Conservation (phyloP, 2,329 filamentous ascomycete genomes). For the Sporothrix luriei region DNA sequence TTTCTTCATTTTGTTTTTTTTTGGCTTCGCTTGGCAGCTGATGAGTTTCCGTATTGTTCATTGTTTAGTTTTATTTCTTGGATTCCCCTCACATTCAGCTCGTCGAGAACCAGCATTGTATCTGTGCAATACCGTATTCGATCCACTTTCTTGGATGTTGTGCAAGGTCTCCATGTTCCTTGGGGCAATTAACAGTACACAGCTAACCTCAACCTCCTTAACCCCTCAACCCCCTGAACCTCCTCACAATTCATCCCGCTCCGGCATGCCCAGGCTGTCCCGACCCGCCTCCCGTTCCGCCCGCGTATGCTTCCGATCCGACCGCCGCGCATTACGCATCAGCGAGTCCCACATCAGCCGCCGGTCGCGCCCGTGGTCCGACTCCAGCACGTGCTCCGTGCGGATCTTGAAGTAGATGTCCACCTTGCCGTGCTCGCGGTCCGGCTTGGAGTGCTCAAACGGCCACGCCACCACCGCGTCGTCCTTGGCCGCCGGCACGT, state of each 20-base stretch:
- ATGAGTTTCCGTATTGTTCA: background rate
- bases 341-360: conserved; percentile 41
- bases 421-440: conserved; percentile 33
- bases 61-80: background rate
- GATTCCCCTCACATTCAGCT: background rate
- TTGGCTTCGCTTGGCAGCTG: background rate
- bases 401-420: conserved; percentile 40
- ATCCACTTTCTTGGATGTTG: background rate
- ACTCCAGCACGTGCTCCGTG: conserved; percentile 37
- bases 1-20: conserved; percentile 1
- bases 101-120: background rate
- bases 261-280: conserved; percentile 20
- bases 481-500: conserved; percentile 37
- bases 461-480: conserved; percentile 40
- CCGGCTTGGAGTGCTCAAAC: conserved; percentile 37
- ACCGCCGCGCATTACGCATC: conserved; percentile 38
- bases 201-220: too few species aligned
- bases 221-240: too few species aligned
- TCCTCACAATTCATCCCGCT: conserved; percentile 29
- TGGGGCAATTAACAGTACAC: background rate
- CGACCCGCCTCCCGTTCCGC: conserved; percentile 37
- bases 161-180: background rate
- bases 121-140: background rate
- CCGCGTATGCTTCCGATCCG: conserved; percentile 37
- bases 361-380: conserved; percentile 37